Percentiles rank a stretch among this genome's conserved stretches.
phyloP scores from a whole-genome alignment of 371 early-diverging fungal genomes.

The Actinomortierella wolfii region DNA sequence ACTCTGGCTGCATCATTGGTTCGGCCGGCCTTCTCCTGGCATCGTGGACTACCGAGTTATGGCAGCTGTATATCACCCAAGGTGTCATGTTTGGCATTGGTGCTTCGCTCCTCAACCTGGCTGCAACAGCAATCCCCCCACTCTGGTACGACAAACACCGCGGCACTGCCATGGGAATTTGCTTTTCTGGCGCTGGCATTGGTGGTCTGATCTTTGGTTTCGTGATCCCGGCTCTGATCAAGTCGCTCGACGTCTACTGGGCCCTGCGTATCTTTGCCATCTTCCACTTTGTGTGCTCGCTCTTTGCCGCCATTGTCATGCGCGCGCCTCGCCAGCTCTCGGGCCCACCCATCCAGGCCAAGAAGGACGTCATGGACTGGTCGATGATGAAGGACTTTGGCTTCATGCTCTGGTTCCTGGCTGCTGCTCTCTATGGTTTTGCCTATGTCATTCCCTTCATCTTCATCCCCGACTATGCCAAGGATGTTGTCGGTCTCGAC shows the following conservation, averaged over 20 bases:
- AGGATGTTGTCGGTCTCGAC: conserved; percentile 41
- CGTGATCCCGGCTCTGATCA: conserved; percentile 55
- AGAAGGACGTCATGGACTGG: conserved; percentile 42
- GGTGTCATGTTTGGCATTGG: conserved; percentile 75
- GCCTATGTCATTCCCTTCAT: conserved; percentile 36
- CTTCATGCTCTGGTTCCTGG: conserved; percentile 40
- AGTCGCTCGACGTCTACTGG: conserved; percentile 62
- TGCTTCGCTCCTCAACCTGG: conserved; percentile 68
- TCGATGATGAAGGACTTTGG: conserved; percentile 40
- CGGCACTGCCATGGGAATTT: conserved; percentile 76
- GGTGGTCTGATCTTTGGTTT: conserved; percentile 72
- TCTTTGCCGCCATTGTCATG: conserved; percentile 53
- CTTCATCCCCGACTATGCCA: conserved; percentile 29
- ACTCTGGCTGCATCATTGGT: conserved; percentile 52
- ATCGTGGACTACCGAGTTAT: conserved; percentile 62
- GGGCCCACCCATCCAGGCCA: conserved; percentile 30
- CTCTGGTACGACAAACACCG: conserved; percentile 74
- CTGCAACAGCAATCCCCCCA: conserved; percentile 66
- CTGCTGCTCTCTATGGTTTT: conserved; percentile 31
- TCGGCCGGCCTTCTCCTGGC: conserved; percentile 67
- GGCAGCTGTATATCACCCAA: conserved; percentile 74
- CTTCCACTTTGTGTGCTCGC: conserved; percentile 54
- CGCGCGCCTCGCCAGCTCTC: conserved; percentile 49
- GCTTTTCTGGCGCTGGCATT: conserved; percentile 71
- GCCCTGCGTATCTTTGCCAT: conserved; percentile 68